Percentiles rank a stretch among this genome's conserved stretches.
Conservation (phyloP, 768 basidiomycete genomes). For the Sarcomyxa edulis region DNA sequence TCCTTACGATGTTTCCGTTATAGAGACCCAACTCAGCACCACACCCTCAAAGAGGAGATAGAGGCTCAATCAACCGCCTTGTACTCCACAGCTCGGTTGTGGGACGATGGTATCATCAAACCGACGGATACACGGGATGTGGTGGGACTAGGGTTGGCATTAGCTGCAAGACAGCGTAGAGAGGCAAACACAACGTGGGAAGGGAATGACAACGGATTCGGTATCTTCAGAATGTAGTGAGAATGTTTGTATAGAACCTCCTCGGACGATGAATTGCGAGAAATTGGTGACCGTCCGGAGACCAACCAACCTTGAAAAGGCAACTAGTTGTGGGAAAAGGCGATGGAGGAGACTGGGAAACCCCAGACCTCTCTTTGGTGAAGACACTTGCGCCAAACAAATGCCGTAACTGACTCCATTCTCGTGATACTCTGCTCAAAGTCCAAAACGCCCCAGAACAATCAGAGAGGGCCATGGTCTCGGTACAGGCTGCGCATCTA, state of each 20-base stretch:
- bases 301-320: too few relatives aligned
- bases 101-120: constrained; percentile 90
- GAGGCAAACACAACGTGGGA: constrained; percentile 59
- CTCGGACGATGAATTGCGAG: too few relatives aligned
- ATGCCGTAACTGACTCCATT: too few relatives aligned
- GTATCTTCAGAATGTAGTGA: constrained; percentile 83
- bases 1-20: neutral
- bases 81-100: constrained; percentile 88
- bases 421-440: too few relatives aligned
- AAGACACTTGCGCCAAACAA: too few relatives aligned
- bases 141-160: constrained; percentile 79
- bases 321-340: too few relatives aligned
- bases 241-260: neutral
- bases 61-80: constrained; percentile 84
- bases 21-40: constrained; percentile 79
- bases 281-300: too few relatives aligned
- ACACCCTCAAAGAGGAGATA: constrained; percentile 71
- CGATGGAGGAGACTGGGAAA: too few relatives aligned
- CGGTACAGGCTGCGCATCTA: too few relatives aligned
- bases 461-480: too few relatives aligned
- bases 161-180: constrained; percentile 50
- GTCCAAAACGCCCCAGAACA: too few relatives aligned
- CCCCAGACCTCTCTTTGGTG: too few relatives aligned
- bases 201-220: constrained; percentile 67
- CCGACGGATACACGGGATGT: constrained; percentile 87